Conservation (phyloP, 768 basidiomycete species). For the Trichaptum fuscoviolaceum region DNA sequence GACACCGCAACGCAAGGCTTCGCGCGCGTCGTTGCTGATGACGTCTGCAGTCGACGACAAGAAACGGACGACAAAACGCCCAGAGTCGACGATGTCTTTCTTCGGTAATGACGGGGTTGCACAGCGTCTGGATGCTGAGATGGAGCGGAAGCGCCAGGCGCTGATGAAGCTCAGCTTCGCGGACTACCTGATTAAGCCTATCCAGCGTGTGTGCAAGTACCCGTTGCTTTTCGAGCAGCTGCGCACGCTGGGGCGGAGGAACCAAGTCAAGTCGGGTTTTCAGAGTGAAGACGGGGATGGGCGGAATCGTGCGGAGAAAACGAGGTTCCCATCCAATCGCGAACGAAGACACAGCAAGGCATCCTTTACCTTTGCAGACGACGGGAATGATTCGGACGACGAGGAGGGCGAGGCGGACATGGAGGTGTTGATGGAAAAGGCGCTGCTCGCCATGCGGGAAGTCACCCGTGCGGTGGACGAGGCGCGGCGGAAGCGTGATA, state of each 20-base stretch:
- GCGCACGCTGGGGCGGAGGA: constrained; percentile 14
- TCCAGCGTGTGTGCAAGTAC: constrained; percentile 94
- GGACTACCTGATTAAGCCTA: constrained; percentile 96
- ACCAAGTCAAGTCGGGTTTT: background rate
- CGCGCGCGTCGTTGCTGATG: background rate
- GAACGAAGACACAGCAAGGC: background rate
- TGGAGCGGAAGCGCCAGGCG: constrained; percentile 6
- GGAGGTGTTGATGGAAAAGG: constrained; percentile 29
- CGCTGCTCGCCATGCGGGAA: constrained; percentile 65
- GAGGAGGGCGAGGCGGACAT: constrained; percentile 5
- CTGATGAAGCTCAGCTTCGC: constrained; percentile 51
- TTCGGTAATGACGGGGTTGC: background rate
- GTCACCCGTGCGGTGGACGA: constrained; percentile 79
- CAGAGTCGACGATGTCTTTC: background rate
- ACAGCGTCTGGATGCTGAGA: background rate
- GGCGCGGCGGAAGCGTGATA: constrained; percentile 63
- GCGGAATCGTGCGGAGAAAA: background rate
- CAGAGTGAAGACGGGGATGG: constrained; percentile 4
- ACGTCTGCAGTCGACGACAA: constrained; percentile 2
- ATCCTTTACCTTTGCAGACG: background rate
- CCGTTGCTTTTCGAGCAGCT: constrained; percentile 84
- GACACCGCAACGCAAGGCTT: background rate
- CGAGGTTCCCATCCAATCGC: background rate
- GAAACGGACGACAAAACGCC: background rate
- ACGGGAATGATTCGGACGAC: background rate